Base-by-base conservation (phyloP, 2,329 filamentous ascomycete species). In the Epichloe hybrida region DNA sequence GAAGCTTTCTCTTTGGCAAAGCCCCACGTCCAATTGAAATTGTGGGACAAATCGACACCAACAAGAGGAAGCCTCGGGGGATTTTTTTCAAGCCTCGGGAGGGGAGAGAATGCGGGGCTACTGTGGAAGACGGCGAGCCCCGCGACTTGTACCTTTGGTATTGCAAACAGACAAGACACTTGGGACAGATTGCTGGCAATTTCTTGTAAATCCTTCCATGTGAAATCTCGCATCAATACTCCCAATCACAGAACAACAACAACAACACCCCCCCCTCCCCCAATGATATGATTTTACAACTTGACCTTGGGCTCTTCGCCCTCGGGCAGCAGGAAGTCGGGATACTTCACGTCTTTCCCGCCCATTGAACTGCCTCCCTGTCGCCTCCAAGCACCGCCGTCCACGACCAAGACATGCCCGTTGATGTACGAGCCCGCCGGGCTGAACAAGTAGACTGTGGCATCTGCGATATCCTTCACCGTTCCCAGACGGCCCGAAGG, bases 381-480 rank as follows among this genome's bases (percentile, higher is more conserved):
- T 44, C 75, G 62, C 53, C 77, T 70, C 78, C 78, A 81, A 1
- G 73, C 70, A 0, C 69, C 77, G 34, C 80, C 81, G 58, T 86
- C 80, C 57, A 87, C 86, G 35, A 95, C 86, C 37, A 96, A 69
- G 3, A 81, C 79, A 57, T 88, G 83, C 1, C 89, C 93, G 57
- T 86, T 95, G 45, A 97, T 81, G 65, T 86, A 95, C 63, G 84
- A 88, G 1, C 84, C 91, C 0, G 88, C 81, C 44, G 95, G 86
- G 44, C 85, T 86, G 63, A 96, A 93, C 50, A 97, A 66, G 60
- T 83, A 98, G 0, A 97, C 79, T 0, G 91, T 96, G 1, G 91
- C 87, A 66, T 98, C 91, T 0, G 89, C 86, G 60, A 98, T 89
- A 62, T 98, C 91, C 56, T 84, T 85, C 27, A 95, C 80, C 0